These are phyloP conservation scores for Penicillium fimorum DNA, from an alignment of 495 filamentous ascomycete genomes.

Conservation along the genomic window DNA sequence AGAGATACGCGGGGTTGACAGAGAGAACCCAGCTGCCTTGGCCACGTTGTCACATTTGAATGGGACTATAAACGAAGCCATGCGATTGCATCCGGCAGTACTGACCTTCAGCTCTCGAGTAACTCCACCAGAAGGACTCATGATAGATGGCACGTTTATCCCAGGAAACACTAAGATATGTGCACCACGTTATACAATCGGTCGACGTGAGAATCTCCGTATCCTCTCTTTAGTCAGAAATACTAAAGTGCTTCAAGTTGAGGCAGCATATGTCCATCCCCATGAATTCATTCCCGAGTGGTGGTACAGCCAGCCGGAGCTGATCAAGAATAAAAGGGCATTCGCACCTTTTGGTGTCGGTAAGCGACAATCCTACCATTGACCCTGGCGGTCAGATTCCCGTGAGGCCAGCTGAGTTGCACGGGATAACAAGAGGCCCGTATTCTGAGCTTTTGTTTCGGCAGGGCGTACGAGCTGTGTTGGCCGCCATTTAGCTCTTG, in stretches of 20 bases:
- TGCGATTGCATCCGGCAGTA: constrained; percentile 46
- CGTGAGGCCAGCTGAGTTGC: not conserved
- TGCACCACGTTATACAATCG: constrained; percentile 36
- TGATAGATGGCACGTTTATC: constrained; percentile 47
- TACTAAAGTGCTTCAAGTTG: constrained; percentile 10
- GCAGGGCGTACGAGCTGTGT: constrained; percentile 45
- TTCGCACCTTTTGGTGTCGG: constrained; percentile 50
- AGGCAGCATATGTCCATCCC: constrained; percentile 11
- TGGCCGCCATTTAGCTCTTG: constrained; percentile 51
- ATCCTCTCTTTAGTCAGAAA: not conserved
- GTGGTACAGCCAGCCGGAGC: constrained; percentile 37
- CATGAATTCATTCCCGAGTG: constrained; percentile 48
- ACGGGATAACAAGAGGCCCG: not conserved
- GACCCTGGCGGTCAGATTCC: not conserved
- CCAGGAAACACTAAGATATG: constrained; percentile 43
- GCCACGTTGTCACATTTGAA: constrained; percentile 29
- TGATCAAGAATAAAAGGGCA: constrained; percentile 41
- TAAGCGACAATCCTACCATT: constrained; percentile 10
- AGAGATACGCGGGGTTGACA: constrained; percentile 12
- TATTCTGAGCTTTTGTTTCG: constrained; percentile 15
- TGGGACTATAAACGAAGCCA: constrained; percentile 48
- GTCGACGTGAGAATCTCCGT: constrained; percentile 19
- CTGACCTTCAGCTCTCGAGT: constrained; percentile 31
- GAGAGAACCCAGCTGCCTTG: not conserved
- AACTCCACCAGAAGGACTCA: constrained; percentile 45